Evolutionary conservation across 1,139 yeast species (phyloP), one percentile per base, ranked within the genome.

Genomic region (Williopsis jadinii): DNA sequence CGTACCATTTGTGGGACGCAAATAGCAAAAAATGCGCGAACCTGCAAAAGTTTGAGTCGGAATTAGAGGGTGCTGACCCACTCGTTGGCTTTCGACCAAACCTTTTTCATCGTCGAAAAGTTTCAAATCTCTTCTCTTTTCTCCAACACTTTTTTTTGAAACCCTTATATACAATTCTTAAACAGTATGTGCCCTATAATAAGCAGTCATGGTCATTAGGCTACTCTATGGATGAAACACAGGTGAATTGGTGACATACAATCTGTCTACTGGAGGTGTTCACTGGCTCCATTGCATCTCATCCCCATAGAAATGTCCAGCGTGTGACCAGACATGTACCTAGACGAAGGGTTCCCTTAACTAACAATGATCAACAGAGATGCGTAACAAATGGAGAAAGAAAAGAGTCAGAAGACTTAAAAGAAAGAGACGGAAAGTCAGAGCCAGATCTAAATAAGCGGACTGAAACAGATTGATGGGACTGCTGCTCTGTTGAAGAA

Each of bases 391-490:
- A 82, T 86, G 95, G 97, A 87, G 95, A 86, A 88, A 88, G 84
- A 88, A 88, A 95, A 87, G 97, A 87, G 95, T 84, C 75, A 87
- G 97, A 86, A 86, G 96, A 86, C 86, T 88, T 70, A 88, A 88
- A 84, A 85, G 96, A 83, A 88, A 88, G 95, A 84, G 97, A 84
- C 95, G 97, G 95, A 87, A 87, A 95, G 95, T 88, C 66, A 85
- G 97, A 85, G 97, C 97, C 75, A 86, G 97, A 86, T 83, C 92
- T 78, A 84, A 84, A 82, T 84, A 82, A 82, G 77, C 84, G 81
- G 77, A 71, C 74, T 64, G 56, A 50, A 46, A 41, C 39, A 37
- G 12, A 12, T 32, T 36, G 15, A 13, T 19, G 27, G 39, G 24
- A 37, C 13, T 28, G 30, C 11, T 13, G 35, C 31, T 40, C 30